A percentile compares a stretch with the other conserved stretches of the same genome.
phyloP scores from a whole-genome alignment of 208 protist genomes.

The Acanthamoeba healyi region DNA sequence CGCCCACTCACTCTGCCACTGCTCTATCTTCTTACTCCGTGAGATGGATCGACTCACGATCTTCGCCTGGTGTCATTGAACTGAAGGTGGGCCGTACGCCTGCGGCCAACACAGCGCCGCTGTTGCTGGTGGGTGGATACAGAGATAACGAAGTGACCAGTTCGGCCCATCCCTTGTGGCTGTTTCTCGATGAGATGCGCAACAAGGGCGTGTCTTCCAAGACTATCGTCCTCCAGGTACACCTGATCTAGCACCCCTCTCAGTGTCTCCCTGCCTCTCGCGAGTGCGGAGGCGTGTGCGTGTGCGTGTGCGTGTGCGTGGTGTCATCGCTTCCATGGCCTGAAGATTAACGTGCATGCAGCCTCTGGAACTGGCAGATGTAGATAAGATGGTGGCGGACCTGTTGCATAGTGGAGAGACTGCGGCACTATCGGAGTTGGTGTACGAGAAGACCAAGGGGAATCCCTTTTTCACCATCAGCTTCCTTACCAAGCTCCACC shows the following conservation, averaged over 20 bases:
- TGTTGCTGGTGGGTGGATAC: conserved; percentile 46
- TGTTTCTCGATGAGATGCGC: conserved; percentile 57
- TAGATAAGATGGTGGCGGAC: conserved; percentile 12
- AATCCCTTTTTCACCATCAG: conserved; percentile 71
- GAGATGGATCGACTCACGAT: neutral
- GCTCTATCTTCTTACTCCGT: too few relatives aligned
- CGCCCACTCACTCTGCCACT: too few relatives aligned
- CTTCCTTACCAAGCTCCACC: conserved; percentile 70
- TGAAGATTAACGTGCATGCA: neutral
- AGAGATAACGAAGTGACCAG: conserved; percentile 57
- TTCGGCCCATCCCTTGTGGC: neutral
- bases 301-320: too few relatives aligned
- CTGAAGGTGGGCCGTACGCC: neutral
- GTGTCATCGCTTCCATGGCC: neutral
- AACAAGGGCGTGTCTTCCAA: neutral
- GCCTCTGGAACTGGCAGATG: conserved; percentile 8
- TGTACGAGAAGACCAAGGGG: conserved; percentile 52
- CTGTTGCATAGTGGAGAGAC: neutral
- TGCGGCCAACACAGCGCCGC: neutral
- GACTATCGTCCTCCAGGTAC: neutral
- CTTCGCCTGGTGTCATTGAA: too few relatives aligned
- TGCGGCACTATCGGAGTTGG: neutral
- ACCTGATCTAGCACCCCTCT: too few relatives aligned
- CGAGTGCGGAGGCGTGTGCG: too few relatives aligned
- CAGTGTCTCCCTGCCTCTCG: too few relatives aligned